A percentile compares a stretch with the other conserved stretches of the same genome.
phyloP scores from a whole-genome alignment of 331 rosid genomes.

The Phaseolus coccineus region DNA sequence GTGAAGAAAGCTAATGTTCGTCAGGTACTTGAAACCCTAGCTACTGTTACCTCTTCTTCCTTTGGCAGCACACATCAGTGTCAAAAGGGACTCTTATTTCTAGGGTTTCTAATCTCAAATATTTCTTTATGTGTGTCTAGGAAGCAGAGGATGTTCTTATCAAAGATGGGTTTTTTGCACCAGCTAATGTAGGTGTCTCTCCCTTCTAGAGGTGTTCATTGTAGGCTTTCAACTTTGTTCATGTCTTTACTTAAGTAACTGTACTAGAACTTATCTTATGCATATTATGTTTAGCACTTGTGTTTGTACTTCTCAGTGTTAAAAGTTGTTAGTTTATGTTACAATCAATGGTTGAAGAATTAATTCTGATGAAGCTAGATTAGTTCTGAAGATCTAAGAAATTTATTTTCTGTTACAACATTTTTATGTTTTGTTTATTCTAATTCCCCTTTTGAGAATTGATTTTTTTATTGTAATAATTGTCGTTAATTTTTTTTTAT shows the following conservation, averaged over 20 bases:
- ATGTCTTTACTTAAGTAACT: constrained; percentile 36
- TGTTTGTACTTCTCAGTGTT: constrained; percentile 41
- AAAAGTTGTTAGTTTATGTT: constrained; percentile 39
- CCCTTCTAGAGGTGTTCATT: constrained; percentile 62
- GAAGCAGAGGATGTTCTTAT: constrained; percentile 85
- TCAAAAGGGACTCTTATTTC: constrained; percentile 19
- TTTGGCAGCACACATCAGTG: constrained; percentile 38
- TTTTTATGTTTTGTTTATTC: not conserved
- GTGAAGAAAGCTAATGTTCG: constrained; percentile 78
- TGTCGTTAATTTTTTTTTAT: too few relatives aligned
- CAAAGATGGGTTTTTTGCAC: constrained; percentile 82
- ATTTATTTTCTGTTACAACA: constrained; percentile 11
- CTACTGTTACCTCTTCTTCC: constrained; percentile 15
- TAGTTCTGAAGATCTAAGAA: constrained; percentile 22
- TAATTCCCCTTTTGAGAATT: not conserved
- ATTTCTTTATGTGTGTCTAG: constrained; percentile 47
- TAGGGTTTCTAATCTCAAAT: constrained; percentile 43
- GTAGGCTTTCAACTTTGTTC: constrained; percentile 34
- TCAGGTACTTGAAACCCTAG: constrained; percentile 67
- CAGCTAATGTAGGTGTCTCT: constrained; percentile 83
- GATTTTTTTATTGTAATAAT: not conserved
- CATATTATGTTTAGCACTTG: constrained; percentile 48
- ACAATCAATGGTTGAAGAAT: constrained; percentile 28
- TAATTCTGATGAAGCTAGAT: constrained; percentile 29
- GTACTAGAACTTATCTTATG: constrained; percentile 46